A percentile compares a stretch with the other conserved stretches of the same genome.
phyloP scores from a whole-genome alignment of 805 yeast species.

The Limtongozyma cylindracea region DNA sequence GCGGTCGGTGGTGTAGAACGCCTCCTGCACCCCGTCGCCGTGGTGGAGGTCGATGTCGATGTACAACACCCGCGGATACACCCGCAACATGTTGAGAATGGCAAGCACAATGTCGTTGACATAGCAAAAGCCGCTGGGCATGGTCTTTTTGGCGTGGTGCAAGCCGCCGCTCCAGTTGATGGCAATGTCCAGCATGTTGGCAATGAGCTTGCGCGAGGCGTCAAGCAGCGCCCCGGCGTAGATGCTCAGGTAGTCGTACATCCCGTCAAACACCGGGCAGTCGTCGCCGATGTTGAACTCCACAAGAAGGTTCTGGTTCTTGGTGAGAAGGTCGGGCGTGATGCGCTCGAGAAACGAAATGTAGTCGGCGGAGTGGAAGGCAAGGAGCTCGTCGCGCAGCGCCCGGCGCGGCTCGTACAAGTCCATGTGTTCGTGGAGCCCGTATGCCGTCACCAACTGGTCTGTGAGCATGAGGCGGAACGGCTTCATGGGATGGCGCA shows the following conservation, averaged over 20 bases:
- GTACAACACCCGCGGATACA: conserved; percentile 80
- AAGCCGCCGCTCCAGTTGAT: conserved; percentile 93
- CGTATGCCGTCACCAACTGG: conserved; percentile 67
- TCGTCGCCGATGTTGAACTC: conserved; percentile 80
- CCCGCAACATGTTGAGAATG: conserved; percentile 59
- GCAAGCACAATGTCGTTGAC: conserved; percentile 85
- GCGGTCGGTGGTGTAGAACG: conserved; percentile 81
- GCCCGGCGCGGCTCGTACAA: conserved; percentile 67
- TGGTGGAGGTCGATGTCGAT: conserved; percentile 91
- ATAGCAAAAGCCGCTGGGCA: conserved; percentile 90
- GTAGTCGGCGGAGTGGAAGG: conserved; percentile 78
- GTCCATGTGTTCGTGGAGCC: conserved; percentile 77
- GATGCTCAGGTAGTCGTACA: conserved; percentile 71
- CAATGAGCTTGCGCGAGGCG: conserved; percentile 67
- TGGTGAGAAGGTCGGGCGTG: conserved; percentile 47
- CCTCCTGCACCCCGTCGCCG: conserved; percentile 97
- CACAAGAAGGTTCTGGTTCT: conserved; percentile 28
- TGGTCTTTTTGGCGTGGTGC: conserved; percentile 88
- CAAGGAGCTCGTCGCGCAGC: conserved; percentile 48
- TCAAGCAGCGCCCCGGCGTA: conserved; percentile 89
- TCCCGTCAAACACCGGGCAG: conserved; percentile 87
- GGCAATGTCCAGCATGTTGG: conserved; percentile 81
- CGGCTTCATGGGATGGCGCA: conserved; percentile 96
- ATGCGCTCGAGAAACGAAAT: conserved; percentile 49
- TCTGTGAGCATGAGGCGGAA: conserved; percentile 84